Evolutionary conservation across 2,329 filamentous ascomycete species (phyloP), one percentile per base, ranked within the genome.

Genomic region (Leptodontidium sp.): DNA sequence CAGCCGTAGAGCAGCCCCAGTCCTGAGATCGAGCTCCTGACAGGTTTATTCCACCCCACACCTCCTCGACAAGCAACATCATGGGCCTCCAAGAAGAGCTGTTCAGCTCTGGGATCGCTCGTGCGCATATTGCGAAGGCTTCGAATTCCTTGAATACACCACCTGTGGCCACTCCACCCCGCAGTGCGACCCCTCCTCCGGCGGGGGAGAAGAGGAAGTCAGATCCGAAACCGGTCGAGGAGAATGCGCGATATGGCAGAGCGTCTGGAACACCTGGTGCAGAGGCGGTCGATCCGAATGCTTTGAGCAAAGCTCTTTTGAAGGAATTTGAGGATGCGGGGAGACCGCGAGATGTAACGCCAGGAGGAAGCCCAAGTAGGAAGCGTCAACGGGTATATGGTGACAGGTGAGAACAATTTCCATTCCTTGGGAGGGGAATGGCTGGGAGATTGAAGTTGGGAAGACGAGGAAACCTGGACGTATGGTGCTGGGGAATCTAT

Each of bases 361-460:
- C 90, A 4, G 86, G 84, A 53, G 85, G 86, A 38, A 92, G 89
- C 78, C 90, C 90, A 4, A 90, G 88, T 78, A 83, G 90, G 70
- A 92, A 92, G 80, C 84, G 89, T 72, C 89, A 90, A 78, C 84
- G 89, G 71, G 82, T 91, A 21, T 90, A 91, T 76, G 88, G 88
- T 63, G 85, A 87, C 72, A 83, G 85, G 78, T 79, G 73, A 79
- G 77, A 68, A 66, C 24, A 52, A 35, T 47, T 69, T 70, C 26
- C 11, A 45, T 59, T 64, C 17, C 59, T 12, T 65, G 43, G 14
- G 50, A 29, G 8, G 47, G 14, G 15, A 4, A 24, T 49, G 11
- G 61, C n/a, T 52, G 45, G 26, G 29, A n/a, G 45, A 17, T 35
- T 32, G 29, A 40, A 26, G 32, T 11, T 53, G 3, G 7, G 32